A percentile compares a stretch with the other conserved stretches of the same genome.
Conservation (phyloP, 106 monocot species). For the Allium sativum region DNA sequence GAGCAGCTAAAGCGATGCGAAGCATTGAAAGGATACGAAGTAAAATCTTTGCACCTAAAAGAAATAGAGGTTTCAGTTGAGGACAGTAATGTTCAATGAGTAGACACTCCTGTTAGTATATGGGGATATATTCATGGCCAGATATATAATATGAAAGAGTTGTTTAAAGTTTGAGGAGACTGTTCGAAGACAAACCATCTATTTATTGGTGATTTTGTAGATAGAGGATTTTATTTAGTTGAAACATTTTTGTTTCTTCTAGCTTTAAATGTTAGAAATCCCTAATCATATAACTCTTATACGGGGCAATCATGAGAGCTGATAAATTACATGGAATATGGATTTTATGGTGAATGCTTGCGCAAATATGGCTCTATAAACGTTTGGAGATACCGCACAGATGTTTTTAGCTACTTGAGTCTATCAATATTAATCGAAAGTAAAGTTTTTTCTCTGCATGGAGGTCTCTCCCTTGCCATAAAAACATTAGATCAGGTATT, state of each 20-base stretch:
- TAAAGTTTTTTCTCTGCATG: constrained; percentile 88
- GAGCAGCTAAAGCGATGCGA: too few species aligned
- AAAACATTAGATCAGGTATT: constrained; percentile 89
- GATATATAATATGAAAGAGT: constrained; percentile 97
- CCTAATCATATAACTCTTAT: constrained; percentile 93
- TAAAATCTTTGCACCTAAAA: too few species aligned
- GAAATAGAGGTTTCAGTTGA: too few species aligned
- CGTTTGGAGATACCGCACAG: constrained; percentile 99
- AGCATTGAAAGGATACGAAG: too few species aligned
- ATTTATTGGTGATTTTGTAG: constrained; percentile 99
- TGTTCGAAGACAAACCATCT: constrained; percentile 97
- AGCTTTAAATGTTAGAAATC: constrained; percentile 95
- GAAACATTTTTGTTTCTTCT: constrained; percentile 93
- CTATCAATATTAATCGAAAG: constrained; percentile 91
- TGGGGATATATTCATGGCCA: constrained; percentile 99
- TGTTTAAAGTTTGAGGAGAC: constrained; percentile 91
- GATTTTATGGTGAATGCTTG: constrained; percentile 98
- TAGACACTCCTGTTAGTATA: too few species aligned
- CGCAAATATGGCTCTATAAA: constrained; percentile 98
- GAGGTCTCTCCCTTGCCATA: constrained; percentile 85
- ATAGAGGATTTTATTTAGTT: constrained; percentile 96
- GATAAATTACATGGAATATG: constrained; percentile 99
- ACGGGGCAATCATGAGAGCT: constrained; percentile 97
- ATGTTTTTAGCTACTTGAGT: constrained; percentile 96
- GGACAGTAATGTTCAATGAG: too few species aligned